Conservation (phyloP, 306 rosid species). For the Rubus idaeus region DNA sequence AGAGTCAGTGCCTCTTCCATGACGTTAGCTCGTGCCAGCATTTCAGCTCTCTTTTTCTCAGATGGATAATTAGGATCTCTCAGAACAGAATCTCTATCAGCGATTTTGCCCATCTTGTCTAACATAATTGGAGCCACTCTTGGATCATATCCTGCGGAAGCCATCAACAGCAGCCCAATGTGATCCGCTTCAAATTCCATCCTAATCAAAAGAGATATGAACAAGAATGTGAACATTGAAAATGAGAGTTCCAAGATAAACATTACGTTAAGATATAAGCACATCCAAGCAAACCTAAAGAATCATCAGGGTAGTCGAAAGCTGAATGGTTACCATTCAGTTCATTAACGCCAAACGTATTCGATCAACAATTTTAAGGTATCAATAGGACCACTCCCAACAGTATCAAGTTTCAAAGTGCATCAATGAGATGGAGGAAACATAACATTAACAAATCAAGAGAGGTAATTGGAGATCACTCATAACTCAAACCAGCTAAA, state of each 20-base stretch:
- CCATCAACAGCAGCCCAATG: slow-evolving; percentile 66
- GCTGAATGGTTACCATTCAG: not conserved
- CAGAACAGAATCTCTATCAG: slow-evolving; percentile 31
- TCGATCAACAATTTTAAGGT: too few species aligned
- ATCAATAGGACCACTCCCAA: not conserved
- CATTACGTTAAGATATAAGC: not conserved
- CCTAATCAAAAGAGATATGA: slow-evolving; percentile 35
- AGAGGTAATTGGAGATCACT: not conserved
- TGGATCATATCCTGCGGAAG: slow-evolving; percentile 82
- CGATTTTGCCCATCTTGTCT: slow-evolving; percentile 56
- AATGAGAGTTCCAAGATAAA: not conserved
- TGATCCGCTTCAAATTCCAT: slow-evolving; percentile 92
- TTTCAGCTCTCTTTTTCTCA: slow-evolving; percentile 62
- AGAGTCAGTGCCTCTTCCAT: slow-evolving; percentile 71
- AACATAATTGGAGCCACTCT: slow-evolving; percentile 65
- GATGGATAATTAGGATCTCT: slow-evolving; percentile 64
- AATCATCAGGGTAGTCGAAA: not conserved
- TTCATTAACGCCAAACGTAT: not conserved
- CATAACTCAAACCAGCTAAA: not conserved
- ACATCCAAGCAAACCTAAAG: not conserved
- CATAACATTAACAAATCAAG: not conserved
- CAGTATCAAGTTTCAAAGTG: not conserved
- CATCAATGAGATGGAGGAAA: not conserved
- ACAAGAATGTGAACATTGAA: not conserved
- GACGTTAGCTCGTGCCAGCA: slow-evolving; percentile 57